These are phyloP conservation scores for Colletotrichum filicis DNA, from an alignment of 2,329 filamentous ascomycete genomes.

Conservation along the genomic window DNA sequence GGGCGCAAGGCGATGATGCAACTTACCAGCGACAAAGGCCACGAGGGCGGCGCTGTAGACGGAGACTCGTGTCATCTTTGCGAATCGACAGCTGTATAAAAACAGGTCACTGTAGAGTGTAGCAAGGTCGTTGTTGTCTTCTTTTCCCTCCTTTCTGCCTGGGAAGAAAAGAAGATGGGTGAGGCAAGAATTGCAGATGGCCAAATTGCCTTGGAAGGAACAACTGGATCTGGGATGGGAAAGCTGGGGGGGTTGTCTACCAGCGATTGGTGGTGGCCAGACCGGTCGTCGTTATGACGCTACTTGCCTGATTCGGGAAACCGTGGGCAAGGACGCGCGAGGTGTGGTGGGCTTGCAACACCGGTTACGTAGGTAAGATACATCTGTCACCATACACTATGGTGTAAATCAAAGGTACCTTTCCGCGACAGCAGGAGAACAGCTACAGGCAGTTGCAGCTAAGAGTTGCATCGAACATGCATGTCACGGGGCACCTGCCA, in stretches of 20 bases:
- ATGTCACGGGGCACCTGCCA: neutral
- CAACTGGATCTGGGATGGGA: slow-evolving; percentile 7
- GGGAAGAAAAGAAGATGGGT: neutral
- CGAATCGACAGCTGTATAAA: neutral
- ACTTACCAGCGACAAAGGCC: slow-evolving; percentile 57
- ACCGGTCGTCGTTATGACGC: slow-evolving; percentile 31
- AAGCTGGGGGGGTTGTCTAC: slow-evolving; percentile 12
- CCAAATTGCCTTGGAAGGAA: slow-evolving; percentile 11
- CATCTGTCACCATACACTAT: neutral
- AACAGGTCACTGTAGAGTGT: neutral
- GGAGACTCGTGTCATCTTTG: slow-evolving; percentile 54
- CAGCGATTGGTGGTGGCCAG: slow-evolving; percentile 29
- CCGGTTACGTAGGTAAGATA: neutral
- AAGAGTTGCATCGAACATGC: neutral
- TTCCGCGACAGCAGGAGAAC: neutral
- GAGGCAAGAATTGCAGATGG: slow-evolving; percentile 3
- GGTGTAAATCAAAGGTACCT: neutral
- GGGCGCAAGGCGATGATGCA: neutral
- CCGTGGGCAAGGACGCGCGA: neutral
- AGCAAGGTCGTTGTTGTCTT: neutral
- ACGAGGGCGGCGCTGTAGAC: slow-evolving; percentile 56
- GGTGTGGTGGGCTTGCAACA: slow-evolving; percentile 2
- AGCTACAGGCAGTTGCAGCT: neutral
- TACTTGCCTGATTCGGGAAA: slow-evolving; percentile 30
- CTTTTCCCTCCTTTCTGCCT: slow-evolving; percentile 22